Conservation (phyloP, 2,329 filamentous ascomycete species). For the Verticillium longisporum region DNA sequence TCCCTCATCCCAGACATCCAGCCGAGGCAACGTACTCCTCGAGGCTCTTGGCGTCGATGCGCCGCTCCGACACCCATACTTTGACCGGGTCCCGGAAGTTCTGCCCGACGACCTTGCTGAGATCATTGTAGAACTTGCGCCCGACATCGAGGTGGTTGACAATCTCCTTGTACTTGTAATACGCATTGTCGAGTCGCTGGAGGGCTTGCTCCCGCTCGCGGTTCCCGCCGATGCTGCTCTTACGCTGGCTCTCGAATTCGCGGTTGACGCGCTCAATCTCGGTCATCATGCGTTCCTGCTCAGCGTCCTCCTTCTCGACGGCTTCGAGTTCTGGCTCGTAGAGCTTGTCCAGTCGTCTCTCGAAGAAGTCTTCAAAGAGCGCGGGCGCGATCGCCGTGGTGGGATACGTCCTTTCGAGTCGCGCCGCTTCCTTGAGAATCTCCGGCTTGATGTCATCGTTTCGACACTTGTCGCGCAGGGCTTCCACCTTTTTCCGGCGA, state of each 20-base stretch:
- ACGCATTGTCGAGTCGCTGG: constrained; percentile 83
- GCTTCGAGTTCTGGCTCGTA: constrained; percentile 75
- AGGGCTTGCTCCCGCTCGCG: constrained; percentile 76
- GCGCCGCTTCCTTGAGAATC: constrained; percentile 74
- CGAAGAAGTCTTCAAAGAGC: constrained; percentile 89
- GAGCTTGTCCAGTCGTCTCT: constrained; percentile 63
- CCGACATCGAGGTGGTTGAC: constrained; percentile 86
- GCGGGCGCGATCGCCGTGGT: constrained; percentile 78
- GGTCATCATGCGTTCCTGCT: constrained; percentile 66
- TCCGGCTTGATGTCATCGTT: constrained; percentile 84
- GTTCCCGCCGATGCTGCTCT: constrained; percentile 57
- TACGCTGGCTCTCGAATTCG: constrained; percentile 67
- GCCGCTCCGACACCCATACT: constrained; percentile 71
- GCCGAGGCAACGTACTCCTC: constrained; percentile 55
- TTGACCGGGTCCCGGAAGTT: constrained; percentile 74
- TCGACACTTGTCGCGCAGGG: constrained; percentile 70
- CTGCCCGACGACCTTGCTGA: constrained; percentile 74
- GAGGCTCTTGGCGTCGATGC: constrained; percentile 71
- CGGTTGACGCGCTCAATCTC: constrained; percentile 70
- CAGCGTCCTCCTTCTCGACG: constrained; percentile 62
- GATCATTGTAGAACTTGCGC: constrained; percentile 94
- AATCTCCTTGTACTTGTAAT: constrained; percentile 94
- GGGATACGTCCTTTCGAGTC: constrained; percentile 79
- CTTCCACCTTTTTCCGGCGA: constrained; percentile 71
- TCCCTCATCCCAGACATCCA: neutral